Conservation (phyloP, 176 grass and related monocot species). For the Tillandsia leiboldiana region DNA sequence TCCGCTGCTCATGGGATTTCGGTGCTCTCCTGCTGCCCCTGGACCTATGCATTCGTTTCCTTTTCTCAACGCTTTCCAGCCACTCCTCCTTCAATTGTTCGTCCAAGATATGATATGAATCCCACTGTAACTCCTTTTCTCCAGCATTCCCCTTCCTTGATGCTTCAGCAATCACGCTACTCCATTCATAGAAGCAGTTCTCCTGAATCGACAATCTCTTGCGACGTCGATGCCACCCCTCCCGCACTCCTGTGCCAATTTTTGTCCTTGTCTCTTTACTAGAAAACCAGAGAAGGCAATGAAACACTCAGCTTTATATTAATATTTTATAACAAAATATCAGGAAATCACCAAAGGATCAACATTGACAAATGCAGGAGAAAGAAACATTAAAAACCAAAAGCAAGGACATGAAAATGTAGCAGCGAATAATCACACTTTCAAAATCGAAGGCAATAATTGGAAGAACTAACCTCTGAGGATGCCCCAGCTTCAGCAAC, state of each 20-base stretch:
- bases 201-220: slow-evolving; percentile 4
- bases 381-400: neutral
- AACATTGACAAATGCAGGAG: neutral
- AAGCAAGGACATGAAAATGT: neutral
- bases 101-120: slow-evolving; percentile 20
- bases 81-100: slow-evolving; percentile 17
- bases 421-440: neutral
- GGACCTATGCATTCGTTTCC: slow-evolving; percentile 13
- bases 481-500: slow-evolving; percentile 15
- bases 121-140: slow-evolving; percentile 15
- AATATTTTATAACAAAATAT: neutral
- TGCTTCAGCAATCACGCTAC: slow-evolving; percentile 13
- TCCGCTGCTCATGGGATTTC: slow-evolving; percentile 24
- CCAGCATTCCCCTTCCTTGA: slow-evolving; percentile 16
- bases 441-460: neutral
- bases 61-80: slow-evolving; percentile 19
- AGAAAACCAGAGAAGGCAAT: neutral
- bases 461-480: slow-evolving; percentile 20
- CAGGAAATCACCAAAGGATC: neutral
- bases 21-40: slow-evolving; percentile 19
- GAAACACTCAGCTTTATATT: neutral
- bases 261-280: slow-evolving; percentile 20
- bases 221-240: slow-evolving; percentile 16
- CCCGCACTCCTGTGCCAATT: slow-evolving; percentile 16
- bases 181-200: slow-evolving; percentile 13